phyloP scores from a whole-genome alignment of 352 stramenopile genomes.

The Phytophthora macrochlamydospora region DNA sequence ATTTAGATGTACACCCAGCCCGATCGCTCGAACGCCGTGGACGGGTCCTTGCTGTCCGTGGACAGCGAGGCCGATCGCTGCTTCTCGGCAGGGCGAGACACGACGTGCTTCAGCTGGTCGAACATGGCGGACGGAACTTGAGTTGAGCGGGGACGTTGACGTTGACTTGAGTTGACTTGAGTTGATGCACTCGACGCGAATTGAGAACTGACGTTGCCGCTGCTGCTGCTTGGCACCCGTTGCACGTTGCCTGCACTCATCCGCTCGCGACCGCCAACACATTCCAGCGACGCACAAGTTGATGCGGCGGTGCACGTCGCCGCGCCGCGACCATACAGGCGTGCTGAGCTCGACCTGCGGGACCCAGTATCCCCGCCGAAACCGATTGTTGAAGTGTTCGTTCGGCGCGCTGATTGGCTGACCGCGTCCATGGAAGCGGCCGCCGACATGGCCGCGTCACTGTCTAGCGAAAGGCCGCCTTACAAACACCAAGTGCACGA shows the following conservation, averaged over 20 bases:
- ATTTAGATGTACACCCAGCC: constrained; percentile 80
- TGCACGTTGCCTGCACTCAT: not conserved
- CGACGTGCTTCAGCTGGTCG: constrained; percentile 76
- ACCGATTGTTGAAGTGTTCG: constrained; percentile 18
- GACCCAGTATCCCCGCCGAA: constrained; percentile 7
- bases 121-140: constrained; percentile 45
- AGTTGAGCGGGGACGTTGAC: constrained; percentile 7
- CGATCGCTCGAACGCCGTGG: constrained; percentile 76
- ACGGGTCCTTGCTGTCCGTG: constrained; percentile 54
- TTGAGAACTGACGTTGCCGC: constrained; percentile 40
- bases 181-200: constrained; percentile 28
- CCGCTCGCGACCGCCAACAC: constrained; percentile 12
- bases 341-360: not conserved
- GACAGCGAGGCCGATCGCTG: constrained; percentile 27
- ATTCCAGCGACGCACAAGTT: constrained; percentile 17
- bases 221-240: not conserved
- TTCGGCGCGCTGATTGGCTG: constrained; percentile 37
- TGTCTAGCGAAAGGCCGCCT: constrained; percentile 3
- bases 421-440: constrained; percentile 15
- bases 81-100: constrained; percentile 43
- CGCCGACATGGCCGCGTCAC: constrained; percentile 39
- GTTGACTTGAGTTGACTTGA: constrained; percentile 4
- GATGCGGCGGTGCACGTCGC: not conserved
- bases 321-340: not conserved
- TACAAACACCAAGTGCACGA: constrained; percentile 3